Evolutionary conservation across 1,284 basidiomycete species (phyloP).

Genomic region (Pisolithus thermaeus): DNA sequence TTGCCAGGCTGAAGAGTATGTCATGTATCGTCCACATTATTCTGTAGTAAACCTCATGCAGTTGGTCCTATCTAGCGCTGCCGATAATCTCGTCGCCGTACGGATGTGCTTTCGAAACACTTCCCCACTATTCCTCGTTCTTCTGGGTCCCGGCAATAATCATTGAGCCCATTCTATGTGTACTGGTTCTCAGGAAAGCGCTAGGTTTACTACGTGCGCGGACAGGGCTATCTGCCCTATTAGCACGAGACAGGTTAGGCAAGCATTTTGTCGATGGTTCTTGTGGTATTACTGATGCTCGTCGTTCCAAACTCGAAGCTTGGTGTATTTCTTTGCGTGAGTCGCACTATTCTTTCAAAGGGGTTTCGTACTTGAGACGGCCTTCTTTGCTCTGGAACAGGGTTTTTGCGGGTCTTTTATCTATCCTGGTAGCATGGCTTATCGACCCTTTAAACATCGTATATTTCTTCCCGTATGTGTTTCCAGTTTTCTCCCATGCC

Average conservation of each 20-base stretch:
- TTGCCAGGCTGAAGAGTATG: slow-evolving; percentile 16
- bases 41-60: background rate
- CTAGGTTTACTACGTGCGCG: background rate
- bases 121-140: slow-evolving; percentile 18
- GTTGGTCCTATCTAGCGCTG: slow-evolving; percentile 8
- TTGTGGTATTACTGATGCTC: background rate
- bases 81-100: slow-evolving; percentile 18
- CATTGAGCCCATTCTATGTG: slow-evolving; percentile 22
- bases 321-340: slow-evolving; percentile 8
- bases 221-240: background rate
- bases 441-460: slow-evolving; percentile 19
- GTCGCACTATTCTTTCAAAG: background rate
- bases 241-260: slow-evolving; percentile 13
- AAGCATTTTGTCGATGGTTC: slow-evolving; percentile 10
- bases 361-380: background rate
- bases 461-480: slow-evolving; percentile 24
- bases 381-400: slow-evolving; percentile 5
- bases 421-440: slow-evolving; percentile 22
- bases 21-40: background rate
- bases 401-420: slow-evolving; percentile 17
- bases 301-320: background rate
- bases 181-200: slow-evolving; percentile 21
- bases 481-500: background rate
- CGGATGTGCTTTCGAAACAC: slow-evolving; percentile 21
- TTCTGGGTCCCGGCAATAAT: slow-evolving; percentile 25